Conservation (phyloP, 2,329 filamentous ascomycete species). For the Epichloe uncinata region DNA sequence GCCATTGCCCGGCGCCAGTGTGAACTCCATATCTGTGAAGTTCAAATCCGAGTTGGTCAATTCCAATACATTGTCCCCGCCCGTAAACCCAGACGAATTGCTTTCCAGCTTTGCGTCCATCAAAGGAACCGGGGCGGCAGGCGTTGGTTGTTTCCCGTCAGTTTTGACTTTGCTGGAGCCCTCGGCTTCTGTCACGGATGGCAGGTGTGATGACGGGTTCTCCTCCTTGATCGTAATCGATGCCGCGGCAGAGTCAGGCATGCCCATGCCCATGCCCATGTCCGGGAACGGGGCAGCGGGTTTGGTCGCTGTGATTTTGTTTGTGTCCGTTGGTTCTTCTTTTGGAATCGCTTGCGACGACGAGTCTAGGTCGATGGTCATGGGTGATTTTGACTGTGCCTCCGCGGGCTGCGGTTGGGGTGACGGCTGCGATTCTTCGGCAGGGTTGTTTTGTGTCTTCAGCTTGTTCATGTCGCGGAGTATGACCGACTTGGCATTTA, state of each 20-base stretch:
- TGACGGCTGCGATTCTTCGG: conserved; percentile 4
- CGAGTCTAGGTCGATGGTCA: conserved; percentile 24
- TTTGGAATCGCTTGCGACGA: conserved; percentile 16
- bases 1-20: conserved; percentile 30
- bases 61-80: conserved; percentile 7
- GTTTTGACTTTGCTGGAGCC: conserved; percentile 9
- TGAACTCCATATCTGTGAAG: conserved; percentile 46
- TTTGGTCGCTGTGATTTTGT: conserved; percentile 18
- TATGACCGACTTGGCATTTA: conserved; percentile 40
- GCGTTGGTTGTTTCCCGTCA: conserved; percentile 13
- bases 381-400: conserved; percentile 22
- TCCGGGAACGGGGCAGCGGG: conserved; percentile 41
- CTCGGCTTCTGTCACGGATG: not conserved
- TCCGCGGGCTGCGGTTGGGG: conserved; percentile 18
- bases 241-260: conserved; percentile 8
- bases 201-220: conserved; percentile 1
- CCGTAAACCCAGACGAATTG: conserved; percentile 11
- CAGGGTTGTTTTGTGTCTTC: conserved; percentile 15
- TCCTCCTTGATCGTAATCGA: conserved; percentile 13
- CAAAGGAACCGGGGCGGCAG: conserved; percentile 15
- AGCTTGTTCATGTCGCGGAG: conserved; percentile 37
- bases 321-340: conserved; percentile 18
- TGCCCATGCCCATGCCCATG: conserved; percentile 37
- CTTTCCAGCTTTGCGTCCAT: conserved; percentile 15
- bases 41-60: conserved; percentile 26